These are phyloP conservation scores for Phyllosticta citrichinensis DNA, from an alignment of 2,329 filamentous ascomycete species.

Conservation along the genomic window DNA sequence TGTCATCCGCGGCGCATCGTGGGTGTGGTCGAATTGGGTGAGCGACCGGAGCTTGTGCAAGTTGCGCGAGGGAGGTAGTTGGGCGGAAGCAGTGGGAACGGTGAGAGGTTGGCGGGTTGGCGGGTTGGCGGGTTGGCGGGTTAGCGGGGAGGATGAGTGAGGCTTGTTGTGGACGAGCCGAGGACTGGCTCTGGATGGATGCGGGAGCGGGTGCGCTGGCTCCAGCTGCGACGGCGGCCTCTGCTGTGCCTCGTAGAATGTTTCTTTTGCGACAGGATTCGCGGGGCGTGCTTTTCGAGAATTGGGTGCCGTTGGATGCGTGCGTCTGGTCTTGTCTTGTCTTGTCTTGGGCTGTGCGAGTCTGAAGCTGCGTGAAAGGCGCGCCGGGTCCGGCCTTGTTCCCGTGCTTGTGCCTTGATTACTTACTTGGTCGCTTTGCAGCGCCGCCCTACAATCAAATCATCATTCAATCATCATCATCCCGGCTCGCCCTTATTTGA, in stretches of 20 bases:
- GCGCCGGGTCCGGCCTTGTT: neutral
- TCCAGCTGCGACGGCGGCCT: neutral
- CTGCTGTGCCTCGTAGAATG: neutral
- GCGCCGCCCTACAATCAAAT: neutral
- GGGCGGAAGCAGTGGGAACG: neutral
- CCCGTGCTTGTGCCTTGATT: neutral
- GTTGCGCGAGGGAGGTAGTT: neutral
- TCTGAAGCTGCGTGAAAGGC: too few relatives aligned
- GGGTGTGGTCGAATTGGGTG: neutral
- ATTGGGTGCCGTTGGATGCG: too few relatives aligned
- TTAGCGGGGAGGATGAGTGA: neutral
- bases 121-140: neutral
- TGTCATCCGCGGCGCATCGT: constrained; percentile 6
- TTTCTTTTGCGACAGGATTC: neutral
- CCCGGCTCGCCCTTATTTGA: neutral
- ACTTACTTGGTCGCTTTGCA: neutral
- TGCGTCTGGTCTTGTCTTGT: neutral
- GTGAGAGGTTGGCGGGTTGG: neutral
- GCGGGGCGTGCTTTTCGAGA: neutral
- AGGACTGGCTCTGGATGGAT: neutral
- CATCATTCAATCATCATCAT: neutral
- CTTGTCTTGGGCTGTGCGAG: neutral
- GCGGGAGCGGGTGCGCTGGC: neutral
- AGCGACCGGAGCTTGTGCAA: neutral
- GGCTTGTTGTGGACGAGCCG: neutral